Percentiles rank a stretch among this genome's conserved stretches.
phyloP scores from a whole-genome alignment of 257 asterid genomes.

The Paraleonurus japonicus region DNA sequence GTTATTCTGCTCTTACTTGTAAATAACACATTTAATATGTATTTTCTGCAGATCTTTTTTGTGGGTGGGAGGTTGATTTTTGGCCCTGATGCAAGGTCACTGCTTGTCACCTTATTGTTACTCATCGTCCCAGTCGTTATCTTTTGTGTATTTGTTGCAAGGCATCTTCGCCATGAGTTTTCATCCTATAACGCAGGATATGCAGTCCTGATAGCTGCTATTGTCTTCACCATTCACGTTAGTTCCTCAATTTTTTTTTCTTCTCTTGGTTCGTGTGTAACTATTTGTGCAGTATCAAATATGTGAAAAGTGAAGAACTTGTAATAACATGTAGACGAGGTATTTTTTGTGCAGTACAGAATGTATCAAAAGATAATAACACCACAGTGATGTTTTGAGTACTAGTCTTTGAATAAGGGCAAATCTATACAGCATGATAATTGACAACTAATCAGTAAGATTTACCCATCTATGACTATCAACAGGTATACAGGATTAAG shows the following conservation, averaged over 20 bases:
- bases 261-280: not conserved
- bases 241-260: slow-evolving; percentile 35
- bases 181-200: slow-evolving; percentile 80
- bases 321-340: not conserved
- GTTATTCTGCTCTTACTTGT: slow-evolving; percentile 18
- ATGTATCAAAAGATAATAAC: too few species aligned
- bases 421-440: too few species aligned
- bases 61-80: slow-evolving; percentile 93
- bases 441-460: not conserved
- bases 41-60: slow-evolving; percentile 76
- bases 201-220: slow-evolving; percentile 62
- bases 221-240: slow-evolving; percentile 74
- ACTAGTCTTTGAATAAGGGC: too few species aligned
- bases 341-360: not conserved
- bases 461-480: not conserved
- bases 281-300: slow-evolving; percentile 2
- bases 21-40: slow-evolving; percentile 19
- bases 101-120: slow-evolving; percentile 81
- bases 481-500: not conserved
- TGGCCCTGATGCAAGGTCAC: slow-evolving; percentile 97
- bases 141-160: slow-evolving; percentile 90
- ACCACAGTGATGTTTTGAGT: too few species aligned
- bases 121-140: slow-evolving; percentile 71
- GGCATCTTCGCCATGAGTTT: slow-evolving; percentile 91
- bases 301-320: not conserved